Evolutionary conservation across 2,329 filamentous ascomycete species (phyloP).

Genomic region (Xenosphaeropsis pyriputrescens): DNA sequence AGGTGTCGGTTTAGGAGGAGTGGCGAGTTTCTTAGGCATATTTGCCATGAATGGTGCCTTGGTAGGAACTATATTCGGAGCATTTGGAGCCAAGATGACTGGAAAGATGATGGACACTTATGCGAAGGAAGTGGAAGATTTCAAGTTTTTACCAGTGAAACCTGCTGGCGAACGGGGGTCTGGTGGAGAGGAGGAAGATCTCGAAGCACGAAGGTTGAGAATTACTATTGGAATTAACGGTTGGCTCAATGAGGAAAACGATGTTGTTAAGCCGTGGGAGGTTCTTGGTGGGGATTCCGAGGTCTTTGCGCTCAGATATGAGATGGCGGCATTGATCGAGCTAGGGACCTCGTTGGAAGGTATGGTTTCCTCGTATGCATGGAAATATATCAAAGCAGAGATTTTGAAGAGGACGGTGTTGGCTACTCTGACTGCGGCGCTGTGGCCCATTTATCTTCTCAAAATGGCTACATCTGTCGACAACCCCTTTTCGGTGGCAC

Average conservation of each 20-base stretch:
- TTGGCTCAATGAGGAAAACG: slow-evolving; percentile 63
- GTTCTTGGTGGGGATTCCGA: slow-evolving; percentile 59
- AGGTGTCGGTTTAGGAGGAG: slow-evolving; percentile 69
- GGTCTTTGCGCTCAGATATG: slow-evolving; percentile 73
- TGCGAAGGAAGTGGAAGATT: slow-evolving; percentile 74
- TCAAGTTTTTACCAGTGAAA: slow-evolving; percentile 60
- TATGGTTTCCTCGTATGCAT: slow-evolving; percentile 46
- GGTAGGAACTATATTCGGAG: slow-evolving; percentile 78
- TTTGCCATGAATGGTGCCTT: slow-evolving; percentile 77
- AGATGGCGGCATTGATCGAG: slow-evolving; percentile 61
- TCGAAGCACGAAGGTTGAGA: slow-evolving; percentile 39
- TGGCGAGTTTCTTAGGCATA: slow-evolving; percentile 73
- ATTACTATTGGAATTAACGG: slow-evolving; percentile 81
- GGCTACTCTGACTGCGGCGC: slow-evolving; percentile 25
- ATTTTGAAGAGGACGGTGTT: slow-evolving; percentile 40
- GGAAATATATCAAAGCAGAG: slow-evolving; percentile 43
- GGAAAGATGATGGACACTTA: slow-evolving; percentile 82
- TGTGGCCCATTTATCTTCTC: slow-evolving; percentile 33
- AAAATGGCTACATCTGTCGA: slow-evolving; percentile 38
- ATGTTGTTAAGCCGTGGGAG: slow-evolving; percentile 69
- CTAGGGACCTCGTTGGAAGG: slow-evolving; percentile 60
- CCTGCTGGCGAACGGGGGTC: slow-evolving; percentile 15
- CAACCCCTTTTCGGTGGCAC: slow-evolving; percentile 46
- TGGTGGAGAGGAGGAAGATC: slow-evolving; percentile 17
- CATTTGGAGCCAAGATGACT: slow-evolving; percentile 67